phyloP scores from a whole-genome alignment of 2,329 filamentous ascomycete genomes.

The Aspergillus texensis region DNA sequence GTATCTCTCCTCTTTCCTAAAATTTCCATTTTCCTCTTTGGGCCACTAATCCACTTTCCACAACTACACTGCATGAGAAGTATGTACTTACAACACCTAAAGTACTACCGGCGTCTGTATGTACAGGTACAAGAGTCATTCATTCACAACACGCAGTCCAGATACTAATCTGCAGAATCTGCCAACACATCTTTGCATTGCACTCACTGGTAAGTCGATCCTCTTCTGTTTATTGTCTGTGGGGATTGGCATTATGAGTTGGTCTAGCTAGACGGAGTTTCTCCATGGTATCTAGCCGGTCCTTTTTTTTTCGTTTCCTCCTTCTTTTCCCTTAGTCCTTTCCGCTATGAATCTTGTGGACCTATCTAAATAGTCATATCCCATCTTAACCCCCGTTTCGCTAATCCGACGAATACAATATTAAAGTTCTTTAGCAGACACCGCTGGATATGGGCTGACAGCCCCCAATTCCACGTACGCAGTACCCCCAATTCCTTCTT shows the following conservation, averaged over 20 bases:
- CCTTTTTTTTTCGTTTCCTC: neutral
- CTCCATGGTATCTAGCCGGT: neutral
- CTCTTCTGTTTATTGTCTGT: neutral
- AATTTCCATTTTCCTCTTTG: neutral
- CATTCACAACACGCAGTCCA: slow-evolving; percentile 14
- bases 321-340: neutral
- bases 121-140: slow-evolving; percentile 5
- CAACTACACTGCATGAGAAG: neutral
- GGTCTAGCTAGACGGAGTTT: slow-evolving; percentile 1
- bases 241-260: slow-evolving; percentile 7
- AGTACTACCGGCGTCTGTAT: neutral
- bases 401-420: neutral
- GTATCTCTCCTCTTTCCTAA: neutral
- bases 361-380: neutral
- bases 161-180: slow-evolving; percentile 28
- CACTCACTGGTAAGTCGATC: slow-evolving; percentile 20
- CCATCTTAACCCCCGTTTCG: neutral
- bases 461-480: neutral
- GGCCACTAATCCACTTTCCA: neutral
- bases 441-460: neutral
- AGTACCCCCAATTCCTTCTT: neutral
- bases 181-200: slow-evolving; percentile 33
- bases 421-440: neutral
- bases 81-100: neutral
- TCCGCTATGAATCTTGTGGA: neutral